Conservation (phyloP, 169 alveolate genomes). For the Cryptosporidium felis region DNA sequence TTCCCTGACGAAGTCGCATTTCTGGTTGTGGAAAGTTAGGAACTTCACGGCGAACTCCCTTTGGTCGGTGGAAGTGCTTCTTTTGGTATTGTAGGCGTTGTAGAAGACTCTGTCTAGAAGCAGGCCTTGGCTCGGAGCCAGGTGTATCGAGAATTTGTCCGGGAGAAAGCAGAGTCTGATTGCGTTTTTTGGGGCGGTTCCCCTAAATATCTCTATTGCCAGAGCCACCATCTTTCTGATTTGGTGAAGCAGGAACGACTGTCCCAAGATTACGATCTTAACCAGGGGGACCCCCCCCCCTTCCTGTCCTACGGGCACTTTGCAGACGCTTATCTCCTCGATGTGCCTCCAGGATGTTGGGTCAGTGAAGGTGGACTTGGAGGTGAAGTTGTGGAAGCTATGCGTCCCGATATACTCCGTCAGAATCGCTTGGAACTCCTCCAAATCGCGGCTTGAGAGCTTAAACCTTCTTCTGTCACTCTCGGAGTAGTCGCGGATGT, state of each 20-base stretch:
- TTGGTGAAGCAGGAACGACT: slow-evolving; percentile 84
- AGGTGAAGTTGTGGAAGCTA: slow-evolving; percentile 82
- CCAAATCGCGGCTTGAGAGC: slow-evolving; percentile 71
- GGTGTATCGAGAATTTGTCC: slow-evolving; percentile 59
- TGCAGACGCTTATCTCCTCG: slow-evolving; percentile 73
- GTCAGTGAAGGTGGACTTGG: slow-evolving; percentile 75
- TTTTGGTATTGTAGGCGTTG: slow-evolving; percentile 44
- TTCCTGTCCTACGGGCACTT: not conserved
- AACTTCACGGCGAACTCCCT: slow-evolving; percentile 8
- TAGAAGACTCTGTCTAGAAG: slow-evolving; percentile 68
- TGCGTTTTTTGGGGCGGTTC: slow-evolving; percentile 80
- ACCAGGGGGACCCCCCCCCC: slow-evolving; percentile 57
- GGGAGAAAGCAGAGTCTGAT: slow-evolving; percentile 74
- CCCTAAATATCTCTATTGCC: slow-evolving; percentile 80
- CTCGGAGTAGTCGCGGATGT: not conserved
- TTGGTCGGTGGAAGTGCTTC: slow-evolving; percentile 24
- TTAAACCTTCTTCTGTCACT: not conserved
- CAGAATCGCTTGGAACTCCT: slow-evolving; percentile 74
- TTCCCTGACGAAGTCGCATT: slow-evolving; percentile 21
- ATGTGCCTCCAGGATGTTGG: slow-evolving; percentile 81
- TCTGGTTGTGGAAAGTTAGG: not conserved
- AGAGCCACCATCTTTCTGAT: slow-evolving; percentile 83
- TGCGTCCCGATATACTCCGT: slow-evolving; percentile 79
- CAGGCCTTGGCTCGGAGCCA: slow-evolving; percentile 72
- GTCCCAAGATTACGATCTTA: slow-evolving; percentile 80